A percentile compares a stretch with the other conserved stretches of the same genome.
Conservation (phyloP, 768 basidiomycete genomes). For the Suillus fuscotomentosus region DNA sequence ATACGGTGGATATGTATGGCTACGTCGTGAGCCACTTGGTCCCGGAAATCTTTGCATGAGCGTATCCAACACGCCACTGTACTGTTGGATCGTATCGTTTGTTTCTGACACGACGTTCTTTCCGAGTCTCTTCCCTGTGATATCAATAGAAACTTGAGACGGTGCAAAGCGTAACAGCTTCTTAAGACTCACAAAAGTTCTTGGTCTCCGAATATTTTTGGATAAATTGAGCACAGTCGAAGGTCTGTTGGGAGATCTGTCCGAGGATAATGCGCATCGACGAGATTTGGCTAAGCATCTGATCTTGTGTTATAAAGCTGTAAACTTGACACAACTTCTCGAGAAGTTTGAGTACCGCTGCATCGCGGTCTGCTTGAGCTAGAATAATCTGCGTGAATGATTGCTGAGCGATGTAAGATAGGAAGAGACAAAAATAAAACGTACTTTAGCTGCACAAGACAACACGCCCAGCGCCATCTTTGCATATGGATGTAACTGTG, state of each 20-base stretch:
- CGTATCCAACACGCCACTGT: neutral
- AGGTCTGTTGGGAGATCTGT: slow-evolving; percentile 13
- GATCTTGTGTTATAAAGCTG: neutral
- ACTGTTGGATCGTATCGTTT: neutral
- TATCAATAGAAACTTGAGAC: neutral
- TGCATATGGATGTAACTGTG: slow-evolving; percentile 8
- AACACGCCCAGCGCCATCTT: slow-evolving; percentile 6
- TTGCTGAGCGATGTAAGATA: neutral
- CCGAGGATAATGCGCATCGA: neutral
- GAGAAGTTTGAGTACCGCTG: neutral
- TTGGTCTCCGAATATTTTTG: slow-evolving; percentile 21
- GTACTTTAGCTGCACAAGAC: neutral
- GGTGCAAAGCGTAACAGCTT: neutral
- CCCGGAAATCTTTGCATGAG: slow-evolving; percentile 4
- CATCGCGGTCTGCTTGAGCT: slow-evolving; percentile 1
- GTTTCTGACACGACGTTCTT: neutral
- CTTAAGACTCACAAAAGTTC: slow-evolving; percentile 17
- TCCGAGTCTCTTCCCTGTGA: neutral
- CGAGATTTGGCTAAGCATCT: neutral
- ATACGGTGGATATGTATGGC: neutral
- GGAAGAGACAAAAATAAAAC: too few relatives aligned
- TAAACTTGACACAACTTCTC: neutral
- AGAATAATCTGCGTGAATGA: neutral
- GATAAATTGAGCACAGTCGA: slow-evolving; percentile 27
- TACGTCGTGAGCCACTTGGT: neutral